Evolutionary conservation across 2,329 filamentous ascomycete species (phyloP), one percentile per base, ranked within the genome.

Genomic region (Coniochaeta sp.): DNA sequence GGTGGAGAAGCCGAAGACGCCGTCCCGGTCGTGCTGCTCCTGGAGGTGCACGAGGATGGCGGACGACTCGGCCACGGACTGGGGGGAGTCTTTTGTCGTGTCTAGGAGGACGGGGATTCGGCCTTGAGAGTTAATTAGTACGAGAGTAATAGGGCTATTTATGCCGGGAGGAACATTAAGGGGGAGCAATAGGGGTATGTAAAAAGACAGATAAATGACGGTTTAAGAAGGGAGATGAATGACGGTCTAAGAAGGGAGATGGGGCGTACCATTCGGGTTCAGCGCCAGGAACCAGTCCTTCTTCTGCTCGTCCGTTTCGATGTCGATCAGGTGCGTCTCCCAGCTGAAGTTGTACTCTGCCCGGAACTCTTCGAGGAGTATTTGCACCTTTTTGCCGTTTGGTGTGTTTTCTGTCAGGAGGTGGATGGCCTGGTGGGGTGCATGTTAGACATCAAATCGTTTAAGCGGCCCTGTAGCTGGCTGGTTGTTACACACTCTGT

Each of bases 371-470:
- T 47, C 45, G 45, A 47, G 45, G 24, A 47, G 26, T 4, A 49
- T 3, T n/a, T 49, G 47, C 3, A 31, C 55, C 6, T 57, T 56
- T 42, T 61, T 57, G 1, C 59, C 59, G 20, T 61, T 61, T 3
- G 57, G 55, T 2, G 59, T 61, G 51, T 54, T 60, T 35, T 57
- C 54, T 3, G 60, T 61, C 42, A 61, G 57, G 16, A 61, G 55
- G 26, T 61, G 60, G 12, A 61, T 14, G n/a, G 38, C 38, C 38
- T 42, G 10, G 20, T 24, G 27, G 12, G 27, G 27, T 30, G 6
- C 27, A 30, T 30, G 27, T 30, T 30, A 30, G 27, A 7, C 27
- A 6, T 6, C 27, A 30, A 12, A 6, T 30, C 27, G 12, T 30
- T 30, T 6, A 6, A 12, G 12, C 6, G 27, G 27, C 12, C 27